phyloP scores from a whole-genome alignment of 331 rosid genomes.

The Erythrophleum ivorense region DNA sequence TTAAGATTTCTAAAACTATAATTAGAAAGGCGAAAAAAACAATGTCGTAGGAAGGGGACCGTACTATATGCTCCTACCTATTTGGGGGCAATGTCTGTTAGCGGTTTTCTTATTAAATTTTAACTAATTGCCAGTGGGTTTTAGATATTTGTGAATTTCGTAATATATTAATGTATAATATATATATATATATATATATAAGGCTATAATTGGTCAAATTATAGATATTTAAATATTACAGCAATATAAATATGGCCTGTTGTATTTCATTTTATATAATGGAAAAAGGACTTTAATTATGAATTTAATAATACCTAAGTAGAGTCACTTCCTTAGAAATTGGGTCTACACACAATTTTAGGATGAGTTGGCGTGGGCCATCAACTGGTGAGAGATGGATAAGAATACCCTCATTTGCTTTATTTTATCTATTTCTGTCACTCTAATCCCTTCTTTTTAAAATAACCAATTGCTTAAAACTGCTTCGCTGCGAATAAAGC shows the following conservation, averaged over 20 bases:
- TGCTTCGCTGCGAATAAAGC: background rate
- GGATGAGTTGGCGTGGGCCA: conserved; percentile 31
- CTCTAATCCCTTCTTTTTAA: background rate
- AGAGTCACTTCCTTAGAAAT: background rate
- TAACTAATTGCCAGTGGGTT: conserved; percentile 34
- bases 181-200: too few relatives aligned
- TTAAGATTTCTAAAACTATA: background rate
- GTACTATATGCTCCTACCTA: conserved; percentile 33
- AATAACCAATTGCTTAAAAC: background rate
- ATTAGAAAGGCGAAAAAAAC: conserved; percentile 24
- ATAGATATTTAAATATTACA: too few relatives aligned
- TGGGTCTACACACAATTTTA: conserved; percentile 20
- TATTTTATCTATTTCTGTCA: background rate
- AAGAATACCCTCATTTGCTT: background rate
- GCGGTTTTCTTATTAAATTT: conserved; percentile 14
- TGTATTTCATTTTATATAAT: too few relatives aligned
- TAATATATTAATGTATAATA: background rate
- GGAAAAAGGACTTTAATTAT: background rate
- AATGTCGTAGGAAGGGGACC: conserved; percentile 29
- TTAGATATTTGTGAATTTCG: background rate
- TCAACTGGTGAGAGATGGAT: background rate
- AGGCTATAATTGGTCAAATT: background rate
- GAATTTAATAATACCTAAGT: background rate
- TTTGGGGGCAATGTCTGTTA: conserved; percentile 32
- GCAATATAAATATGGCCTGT: too few relatives aligned